Base-by-base conservation (phyloP, 2,329 filamentous ascomycete species). In the Penicillium glabrum region DNA sequence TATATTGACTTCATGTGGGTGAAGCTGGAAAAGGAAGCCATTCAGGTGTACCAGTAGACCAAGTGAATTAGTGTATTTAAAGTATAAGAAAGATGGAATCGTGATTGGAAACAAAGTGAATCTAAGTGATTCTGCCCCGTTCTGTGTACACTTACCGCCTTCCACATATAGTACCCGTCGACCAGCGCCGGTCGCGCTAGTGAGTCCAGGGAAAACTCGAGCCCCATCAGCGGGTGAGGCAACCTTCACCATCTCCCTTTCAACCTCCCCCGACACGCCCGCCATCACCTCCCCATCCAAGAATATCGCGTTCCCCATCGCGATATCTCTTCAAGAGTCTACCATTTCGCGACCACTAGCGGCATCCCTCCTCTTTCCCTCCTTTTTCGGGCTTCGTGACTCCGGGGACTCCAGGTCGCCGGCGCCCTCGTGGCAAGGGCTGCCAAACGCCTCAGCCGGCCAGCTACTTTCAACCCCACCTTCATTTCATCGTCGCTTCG, bases 391-490 rank as follows among this genome's bases (percentile, higher is more conserved):
- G 65, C 68, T 70, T 69, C 69, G 70, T 68, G 67, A 71, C 70
- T 71, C 67, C 65, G 71, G 71, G 67, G 65, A 71, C 62, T 53
- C 47, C 64, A 66, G 72, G 72, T 73, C 72, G 68, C 71, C 69
- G 75, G 74, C 75, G 75, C 75, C 75, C 75, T 77, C 71, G 75
- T 76, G 75, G 75, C 75, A 78, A 77, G 75, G 75, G 75, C 75
- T 76, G 75, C 75, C 75, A 74, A 70, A 76, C 71, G 73, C 74
- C 74, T 76, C 70, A 72, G 63, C 66, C 71, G 74, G 74, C 75
- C 72, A 72, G 70, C 69, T 69, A 33, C 68, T 66, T 71, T 68
- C 61, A 63, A 65, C 63, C 61, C 54, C 54, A 63, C 67, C 56
- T 58, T 67, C 62, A 63, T 69, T 70, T 69, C 66, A 69, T 70